phyloP scores from a whole-genome alignment of 192 early-diverging fungal species.

The Coemansia sp. region DNA sequence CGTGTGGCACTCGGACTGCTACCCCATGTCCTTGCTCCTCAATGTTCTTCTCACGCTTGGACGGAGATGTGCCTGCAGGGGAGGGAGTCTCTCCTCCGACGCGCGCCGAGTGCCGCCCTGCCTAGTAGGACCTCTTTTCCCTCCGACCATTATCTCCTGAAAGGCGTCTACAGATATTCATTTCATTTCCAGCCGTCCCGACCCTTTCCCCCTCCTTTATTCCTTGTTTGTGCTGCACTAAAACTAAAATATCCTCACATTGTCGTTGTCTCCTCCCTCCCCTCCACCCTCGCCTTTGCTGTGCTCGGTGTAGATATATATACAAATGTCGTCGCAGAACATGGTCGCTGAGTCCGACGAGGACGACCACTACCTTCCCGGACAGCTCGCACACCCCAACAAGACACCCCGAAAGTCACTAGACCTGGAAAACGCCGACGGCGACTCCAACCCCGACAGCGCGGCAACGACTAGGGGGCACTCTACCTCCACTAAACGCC shows the following conservation, averaged over 20 bases:
- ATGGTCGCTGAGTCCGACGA: slow-evolving; percentile 34
- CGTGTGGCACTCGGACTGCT: not conserved
- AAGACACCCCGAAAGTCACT: slow-evolving; percentile 30
- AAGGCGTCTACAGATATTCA: not conserved
- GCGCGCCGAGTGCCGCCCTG: not conserved
- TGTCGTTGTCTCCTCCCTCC: not conserved
- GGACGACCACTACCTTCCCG: slow-evolving; percentile 53
- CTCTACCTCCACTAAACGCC: not conserved
- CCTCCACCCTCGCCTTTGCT: not conserved
- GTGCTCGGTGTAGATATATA: not conserved
- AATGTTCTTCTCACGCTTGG: slow-evolving; percentile 8
- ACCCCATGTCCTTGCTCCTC: not conserved
- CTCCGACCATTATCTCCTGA: slow-evolving; percentile 2
- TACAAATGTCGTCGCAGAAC: slow-evolving; percentile 34
- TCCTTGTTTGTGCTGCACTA: not conserved
- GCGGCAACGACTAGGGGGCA: not conserved
- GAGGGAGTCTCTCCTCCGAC: not conserved
- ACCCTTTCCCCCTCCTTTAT: not conserved
- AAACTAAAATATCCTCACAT: slow-evolving; percentile 3
- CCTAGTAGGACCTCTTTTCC: not conserved
- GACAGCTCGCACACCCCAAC: slow-evolving; percentile 50
- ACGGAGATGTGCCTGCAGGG: slow-evolving; percentile 6
- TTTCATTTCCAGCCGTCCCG: not conserved
- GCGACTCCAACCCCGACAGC: not conserved
- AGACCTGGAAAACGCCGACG: slow-evolving; percentile 1